These are phyloP conservation scores for Oldenlandia corymbosa DNA, from an alignment of 257 asterid species.

Conservation along the genomic window DNA sequence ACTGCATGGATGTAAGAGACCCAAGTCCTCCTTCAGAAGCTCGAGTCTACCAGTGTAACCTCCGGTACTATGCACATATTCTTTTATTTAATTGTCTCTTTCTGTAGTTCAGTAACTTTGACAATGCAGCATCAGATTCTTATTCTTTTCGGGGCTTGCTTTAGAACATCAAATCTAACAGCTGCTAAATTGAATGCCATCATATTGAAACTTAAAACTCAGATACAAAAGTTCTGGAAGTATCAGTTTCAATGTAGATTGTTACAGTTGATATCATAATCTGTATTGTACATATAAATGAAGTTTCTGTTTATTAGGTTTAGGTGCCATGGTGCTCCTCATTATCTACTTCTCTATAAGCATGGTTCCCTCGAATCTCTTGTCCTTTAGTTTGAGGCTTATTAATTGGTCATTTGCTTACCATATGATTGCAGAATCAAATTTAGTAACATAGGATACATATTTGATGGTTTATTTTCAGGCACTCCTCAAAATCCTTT, in stretches of 20 bases:
- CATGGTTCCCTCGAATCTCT: not conserved
- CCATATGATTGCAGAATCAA: not conserved
- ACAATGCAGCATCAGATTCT: not conserved
- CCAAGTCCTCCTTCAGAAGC: constrained; percentile 76
- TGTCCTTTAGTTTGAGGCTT: not conserved
- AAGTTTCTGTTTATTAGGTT: not conserved
- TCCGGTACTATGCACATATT: constrained; percentile 45
- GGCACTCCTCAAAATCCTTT: constrained; percentile 73
- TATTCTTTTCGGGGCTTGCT: not conserved
- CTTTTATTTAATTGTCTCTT: not conserved
- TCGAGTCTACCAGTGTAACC: constrained; percentile 63
- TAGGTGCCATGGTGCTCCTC: not conserved
- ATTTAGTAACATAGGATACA: not conserved
- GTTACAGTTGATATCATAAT: not conserved
- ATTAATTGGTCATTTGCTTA: not conserved
- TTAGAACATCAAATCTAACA: not conserved
- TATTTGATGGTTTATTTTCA: constrained; percentile 23
- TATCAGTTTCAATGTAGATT: not conserved
- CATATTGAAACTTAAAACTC: not conserved
- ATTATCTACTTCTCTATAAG: not conserved
- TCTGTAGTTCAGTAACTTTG: not conserved
- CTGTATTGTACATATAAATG: not conserved
- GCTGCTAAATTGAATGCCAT: not conserved
- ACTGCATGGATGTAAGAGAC: constrained; percentile 93
- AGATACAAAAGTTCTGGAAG: not conserved